Base-by-base conservation (phyloP, 495 filamentous ascomycete species). In the Cladorrhinum samala region DNA sequence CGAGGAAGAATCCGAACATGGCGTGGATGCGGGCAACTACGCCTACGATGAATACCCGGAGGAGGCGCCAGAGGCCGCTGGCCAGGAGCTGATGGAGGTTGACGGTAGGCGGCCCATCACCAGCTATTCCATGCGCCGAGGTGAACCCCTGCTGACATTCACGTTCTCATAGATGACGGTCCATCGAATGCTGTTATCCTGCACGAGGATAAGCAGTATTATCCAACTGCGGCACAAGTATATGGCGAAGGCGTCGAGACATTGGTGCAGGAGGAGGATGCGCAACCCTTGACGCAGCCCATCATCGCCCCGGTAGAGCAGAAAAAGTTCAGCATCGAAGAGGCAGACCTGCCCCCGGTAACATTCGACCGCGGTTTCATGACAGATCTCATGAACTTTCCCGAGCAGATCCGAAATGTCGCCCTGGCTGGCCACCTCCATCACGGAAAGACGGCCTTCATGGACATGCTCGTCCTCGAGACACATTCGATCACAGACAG, bases 201-300 rank as follows among this genome's bases (percentile, higher is more conserved):
- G 25, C 94, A 98, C 67, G 93, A 98, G 75, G 94, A 98, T 73
- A 97, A 98, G 69, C 93, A 97, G 73, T 98, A 98, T 65, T 98
- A 98, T 64, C 94, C 93, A 16, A 95, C 89, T 21, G 94, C 93
- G 24, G 84, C 91, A 58, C 92, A 97, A 62, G 84, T 96, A 14
- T 98, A 96, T 67, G 93, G 94, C 23, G 80, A 83, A 52, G 91
- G 88, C 67, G 93, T 98, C 52, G 93, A 98, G 74, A 91, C 91
- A 17, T 68, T 96, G 71, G 94, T 98, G 11, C 88, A 97, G 60
- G 94, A 98, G 66, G 93, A 97, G 72, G 93, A 98, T 80, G 84
- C 91, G 51, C 93, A 98, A 63, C 86, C 90, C 39, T 77, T 98
- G 20, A 83, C 87, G 4, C 83, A 96, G 60, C 93, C 93, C 11